phyloP scores from a whole-genome alignment of 2,329 filamentous ascomycete genomes.

The Cladosporium sp. region DNA sequence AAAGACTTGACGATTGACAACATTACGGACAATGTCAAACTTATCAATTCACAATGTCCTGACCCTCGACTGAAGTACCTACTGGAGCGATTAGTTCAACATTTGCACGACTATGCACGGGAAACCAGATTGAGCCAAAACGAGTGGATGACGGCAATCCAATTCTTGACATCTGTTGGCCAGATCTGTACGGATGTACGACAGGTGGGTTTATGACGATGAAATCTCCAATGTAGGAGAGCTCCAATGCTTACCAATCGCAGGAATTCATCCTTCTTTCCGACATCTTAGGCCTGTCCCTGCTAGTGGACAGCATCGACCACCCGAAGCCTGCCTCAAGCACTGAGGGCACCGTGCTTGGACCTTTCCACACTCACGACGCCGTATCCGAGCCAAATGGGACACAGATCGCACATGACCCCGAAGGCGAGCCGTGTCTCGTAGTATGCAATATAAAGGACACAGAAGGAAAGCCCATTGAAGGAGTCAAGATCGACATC shows the following conservation, averaged over 20 bases:
- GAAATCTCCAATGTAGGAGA: no score
- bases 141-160: slow-evolving; percentile 73
- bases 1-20: slow-evolving; percentile 74
- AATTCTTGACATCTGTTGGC: slow-evolving; percentile 68
- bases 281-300: slow-evolving; percentile 72
- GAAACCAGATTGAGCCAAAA: slow-evolving; percentile 71
- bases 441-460: slow-evolving; percentile 71
- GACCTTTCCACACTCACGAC: slow-evolving; percentile 80
- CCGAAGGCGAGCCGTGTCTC: slow-evolving; percentile 64
- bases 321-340: slow-evolving; percentile 68
- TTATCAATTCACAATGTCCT: slow-evolving; percentile 67
- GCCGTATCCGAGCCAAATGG: slow-evolving; percentile 57
- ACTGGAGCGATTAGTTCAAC: slow-evolving; percentile 67
- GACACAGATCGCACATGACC: slow-evolving; percentile 62
- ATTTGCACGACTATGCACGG: slow-evolving; percentile 77
- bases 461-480: slow-evolving; percentile 58
- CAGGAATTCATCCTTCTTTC: slow-evolving; percentile 70
- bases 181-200: slow-evolving; percentile 71
- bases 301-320: slow-evolving; percentile 78
- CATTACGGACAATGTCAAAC: slow-evolving; percentile 71
- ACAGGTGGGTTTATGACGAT: slow-evolving; percentile 49
- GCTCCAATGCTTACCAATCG: not conserved
- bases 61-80: slow-evolving; percentile 67
- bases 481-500: slow-evolving; percentile 69
- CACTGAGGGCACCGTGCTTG: slow-evolving; percentile 76